These are phyloP conservation scores for Petunia axillaris DNA, from an alignment of 257 asterid genomes.

Conservation along the genomic window DNA sequence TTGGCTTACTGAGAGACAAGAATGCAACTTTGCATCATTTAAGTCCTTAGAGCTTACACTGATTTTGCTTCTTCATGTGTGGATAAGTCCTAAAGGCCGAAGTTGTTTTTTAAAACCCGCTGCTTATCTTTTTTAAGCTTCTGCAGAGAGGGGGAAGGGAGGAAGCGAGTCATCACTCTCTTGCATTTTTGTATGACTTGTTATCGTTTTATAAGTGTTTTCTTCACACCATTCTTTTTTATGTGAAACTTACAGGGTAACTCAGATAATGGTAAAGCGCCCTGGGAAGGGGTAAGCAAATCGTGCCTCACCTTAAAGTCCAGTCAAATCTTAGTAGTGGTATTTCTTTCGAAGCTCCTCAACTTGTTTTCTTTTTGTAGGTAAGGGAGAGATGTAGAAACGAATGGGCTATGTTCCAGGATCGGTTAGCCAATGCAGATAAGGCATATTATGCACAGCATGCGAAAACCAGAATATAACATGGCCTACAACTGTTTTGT, in stretches of 20 bases:
- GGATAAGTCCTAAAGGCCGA: background rate
- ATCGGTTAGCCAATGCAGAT: constrained; percentile 36
- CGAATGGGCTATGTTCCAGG: constrained; percentile 40
- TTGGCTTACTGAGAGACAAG: background rate
- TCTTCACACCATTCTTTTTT: constrained; percentile 1
- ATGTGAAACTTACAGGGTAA: constrained; percentile 26
- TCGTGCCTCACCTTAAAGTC: background rate
- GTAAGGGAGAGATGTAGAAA: constrained; percentile 38
- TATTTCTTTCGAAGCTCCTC: background rate
- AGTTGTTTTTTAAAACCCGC: background rate
- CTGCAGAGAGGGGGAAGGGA: too few relatives aligned
- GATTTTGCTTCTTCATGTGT: constrained; percentile 1
- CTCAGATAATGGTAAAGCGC: constrained; percentile 33
- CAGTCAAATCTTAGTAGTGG: background rate
- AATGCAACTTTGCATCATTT: background rate
- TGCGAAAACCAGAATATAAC: constrained; percentile 17
- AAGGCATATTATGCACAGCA: constrained; percentile 32
- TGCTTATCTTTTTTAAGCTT: background rate
- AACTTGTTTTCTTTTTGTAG: constrained; percentile 14
- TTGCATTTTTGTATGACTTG: background rate
- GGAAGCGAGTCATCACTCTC: background rate
- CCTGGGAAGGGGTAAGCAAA: constrained; percentile 38
- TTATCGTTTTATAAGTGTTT: background rate
- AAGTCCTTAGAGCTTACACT: background rate
- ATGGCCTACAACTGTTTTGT: constrained; percentile 15